Percentiles rank a stretch among this genome's conserved stretches.
phyloP scores from a whole-genome alignment of 2,329 filamentous ascomycete species.

The Trichoderma oligosporum region DNA sequence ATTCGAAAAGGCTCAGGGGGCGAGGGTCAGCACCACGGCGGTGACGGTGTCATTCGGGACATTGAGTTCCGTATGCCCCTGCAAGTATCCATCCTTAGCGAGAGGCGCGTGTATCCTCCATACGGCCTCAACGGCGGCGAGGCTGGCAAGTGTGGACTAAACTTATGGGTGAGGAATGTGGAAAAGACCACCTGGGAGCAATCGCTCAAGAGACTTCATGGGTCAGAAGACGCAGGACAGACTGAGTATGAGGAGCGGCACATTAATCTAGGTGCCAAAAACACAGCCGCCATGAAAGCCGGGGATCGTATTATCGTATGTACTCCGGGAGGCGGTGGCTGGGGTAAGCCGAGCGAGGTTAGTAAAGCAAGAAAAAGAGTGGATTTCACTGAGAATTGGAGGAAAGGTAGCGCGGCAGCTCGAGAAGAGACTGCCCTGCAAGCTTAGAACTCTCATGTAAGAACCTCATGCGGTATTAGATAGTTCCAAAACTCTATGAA shows the following conservation, averaged over 20 bases:
- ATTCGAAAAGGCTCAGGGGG: conserved; percentile 62
- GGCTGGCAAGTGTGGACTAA: conserved; percentile 73
- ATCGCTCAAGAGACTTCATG: conserved; percentile 39
- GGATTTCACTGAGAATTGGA: conserved; percentile 56
- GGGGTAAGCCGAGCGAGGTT: conserved; percentile 60
- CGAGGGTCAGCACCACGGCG: conserved; percentile 61
- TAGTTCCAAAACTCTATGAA: background rate
- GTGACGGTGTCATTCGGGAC: conserved; percentile 71
- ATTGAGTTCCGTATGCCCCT: conserved; percentile 77
- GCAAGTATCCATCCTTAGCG: conserved; percentile 72
- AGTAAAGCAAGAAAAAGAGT: conserved; percentile 46
- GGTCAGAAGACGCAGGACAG: conserved; percentile 30
- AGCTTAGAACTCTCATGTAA: conserved; percentile 34
- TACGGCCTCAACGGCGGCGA: conserved; percentile 71
- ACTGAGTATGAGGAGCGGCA: conserved; percentile 54
- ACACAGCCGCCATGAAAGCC: conserved; percentile 69
- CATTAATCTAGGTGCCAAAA: conserved; percentile 76
- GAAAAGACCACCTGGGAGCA: conserved; percentile 51
- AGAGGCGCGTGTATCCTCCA: conserved; percentile 69
- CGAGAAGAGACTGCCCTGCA: conserved; percentile 59
- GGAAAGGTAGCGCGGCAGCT: conserved; percentile 53
- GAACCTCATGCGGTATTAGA: background rate
- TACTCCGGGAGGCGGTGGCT: conserved; percentile 77
- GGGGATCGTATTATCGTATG: conserved; percentile 75
- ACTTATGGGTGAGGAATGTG: conserved; percentile 80